phyloP scores from a whole-genome alignment of 352 stramenopile species.

The Phytophthora sansomeana region DNA sequence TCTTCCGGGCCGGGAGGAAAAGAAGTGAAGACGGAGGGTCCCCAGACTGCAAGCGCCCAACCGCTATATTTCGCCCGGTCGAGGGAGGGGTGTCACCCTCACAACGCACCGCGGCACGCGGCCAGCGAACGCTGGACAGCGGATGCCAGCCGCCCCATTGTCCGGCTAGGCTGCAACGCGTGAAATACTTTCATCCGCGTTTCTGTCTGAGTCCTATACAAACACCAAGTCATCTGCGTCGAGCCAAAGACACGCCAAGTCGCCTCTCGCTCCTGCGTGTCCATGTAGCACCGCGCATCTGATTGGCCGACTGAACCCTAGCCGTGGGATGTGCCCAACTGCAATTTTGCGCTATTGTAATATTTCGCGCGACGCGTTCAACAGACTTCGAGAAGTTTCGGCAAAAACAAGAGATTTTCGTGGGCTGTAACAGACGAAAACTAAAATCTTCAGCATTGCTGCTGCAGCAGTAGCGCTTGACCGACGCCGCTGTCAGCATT shows the following conservation, averaged over 20 bases:
- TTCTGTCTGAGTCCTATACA: conserved; percentile 8
- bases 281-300: conserved; percentile 24
- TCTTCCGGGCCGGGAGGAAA: conserved; percentile 36
- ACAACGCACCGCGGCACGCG: background rate
- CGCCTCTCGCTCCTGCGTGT: conserved; percentile 24
- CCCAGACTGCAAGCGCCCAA: background rate
- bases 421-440: background rate
- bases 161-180: conserved; percentile 18
- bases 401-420: background rate
- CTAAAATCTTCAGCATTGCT: background rate
- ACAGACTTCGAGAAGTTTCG: conserved; percentile 4
- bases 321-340: conserved; percentile 7
- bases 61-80: conserved; percentile 17
- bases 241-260: conserved; percentile 33
- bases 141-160: conserved; percentile 13
- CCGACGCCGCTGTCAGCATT: background rate
- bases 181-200: conserved; percentile 21
- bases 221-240: background rate
- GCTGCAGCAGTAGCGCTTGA: background rate
- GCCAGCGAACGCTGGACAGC: background rate
- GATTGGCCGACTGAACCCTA: conserved; percentile 30
- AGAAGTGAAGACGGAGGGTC: conserved; percentile 42
- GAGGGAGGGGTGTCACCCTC: conserved; percentile 13
- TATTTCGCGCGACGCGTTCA: background rate
- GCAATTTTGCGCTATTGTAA: background rate